Evolutionary conservation across 2,329 filamentous ascomycete species (phyloP), one percentile per base, ranked within the genome.

Genomic region (Exophiala sp.): DNA sequence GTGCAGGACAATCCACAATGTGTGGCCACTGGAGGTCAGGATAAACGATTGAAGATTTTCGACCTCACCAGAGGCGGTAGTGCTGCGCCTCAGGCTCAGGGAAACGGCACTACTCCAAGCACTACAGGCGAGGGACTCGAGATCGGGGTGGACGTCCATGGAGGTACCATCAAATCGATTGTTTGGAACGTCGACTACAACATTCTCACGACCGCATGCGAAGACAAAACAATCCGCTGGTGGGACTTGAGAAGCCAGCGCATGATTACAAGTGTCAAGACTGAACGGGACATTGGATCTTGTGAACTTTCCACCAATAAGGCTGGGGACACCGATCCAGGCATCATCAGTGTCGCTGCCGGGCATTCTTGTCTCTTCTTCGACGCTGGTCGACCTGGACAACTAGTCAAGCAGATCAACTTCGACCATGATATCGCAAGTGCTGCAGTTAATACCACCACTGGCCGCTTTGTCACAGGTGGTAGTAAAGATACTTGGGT

Each of bases 41-140:
- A 99, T 75, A 97, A 96, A 80, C 96, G 94, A 72, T 81, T 99
- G 48, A 89, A 92, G 49, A 87, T 99, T 59, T 99, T 94, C 67
- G 92, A 97, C 65, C 78, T 99, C 12, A 83, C 83, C 12, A 46
- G 54, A 18, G 57, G 54, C 9, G 35, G 44, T 18, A 49, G 49
- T 83, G 85, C 56, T 77, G 81, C 55, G 50, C 69, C 60, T 57
- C 59, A 57, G 47, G 56, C 58, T 2, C 51, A 63, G 42, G 61
- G 63, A 10, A 63, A 18, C 52, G 52, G 6, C 50, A n/a, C 47
- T 39, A 57, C 52, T 2, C 57, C 62, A 3, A 91, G 45, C 18
- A 59, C 51, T 20, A 58, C 55, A n/a, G 52, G 57, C 1, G 56
- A 59, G 38, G 63, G 59, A n/a, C 57, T 60, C 66, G 94, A 97